These are phyloP conservation scores for Phalaenopsis equestris DNA, from an alignment of 106 monocot species.

Conservation along the genomic window DNA sequence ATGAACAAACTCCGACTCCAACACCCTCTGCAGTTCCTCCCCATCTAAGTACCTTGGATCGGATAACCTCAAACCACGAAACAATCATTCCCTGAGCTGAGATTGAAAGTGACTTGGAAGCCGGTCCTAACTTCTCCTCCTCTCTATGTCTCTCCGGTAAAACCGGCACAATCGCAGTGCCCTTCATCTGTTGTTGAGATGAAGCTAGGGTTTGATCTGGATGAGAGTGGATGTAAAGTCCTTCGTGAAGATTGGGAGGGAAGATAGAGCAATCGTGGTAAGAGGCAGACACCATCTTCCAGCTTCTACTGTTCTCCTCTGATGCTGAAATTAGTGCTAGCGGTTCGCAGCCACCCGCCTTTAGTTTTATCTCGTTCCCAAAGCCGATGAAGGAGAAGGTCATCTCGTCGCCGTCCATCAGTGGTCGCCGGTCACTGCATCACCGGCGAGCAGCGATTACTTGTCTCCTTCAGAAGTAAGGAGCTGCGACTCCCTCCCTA, in stretches of 20 bases:
- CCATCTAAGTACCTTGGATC: constrained; percentile 9
- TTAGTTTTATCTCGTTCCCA: background rate
- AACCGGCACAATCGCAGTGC: background rate
- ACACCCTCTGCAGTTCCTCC: background rate
- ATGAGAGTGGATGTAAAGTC: constrained; percentile 20
- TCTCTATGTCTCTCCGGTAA: background rate
- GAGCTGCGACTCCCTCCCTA: too few relatives aligned
- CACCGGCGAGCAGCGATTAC: too few relatives aligned
- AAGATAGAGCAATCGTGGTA: constrained; percentile 27
- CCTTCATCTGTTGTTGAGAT: background rate
- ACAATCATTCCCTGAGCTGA: constrained; percentile 17
- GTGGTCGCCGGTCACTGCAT: background rate
- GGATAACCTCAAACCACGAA: constrained; percentile 24
- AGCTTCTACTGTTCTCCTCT: constrained; percentile 3
- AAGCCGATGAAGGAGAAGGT: too few relatives aligned
- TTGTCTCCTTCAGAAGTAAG: too few relatives aligned
- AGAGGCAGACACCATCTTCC: constrained; percentile 11
- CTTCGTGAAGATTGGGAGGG: constrained; percentile 40
- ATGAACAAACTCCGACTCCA: constrained; percentile 25
- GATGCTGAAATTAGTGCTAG: background rate
- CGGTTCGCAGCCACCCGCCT: background rate
- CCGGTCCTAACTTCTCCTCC: constrained; percentile 4
- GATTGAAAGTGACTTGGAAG: constrained; percentile 3
- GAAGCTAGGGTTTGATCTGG: background rate
- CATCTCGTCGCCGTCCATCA: background rate